Base-by-base conservation (phyloP, 78 protist species). In the Dictyostelium purpureum region DNA sequence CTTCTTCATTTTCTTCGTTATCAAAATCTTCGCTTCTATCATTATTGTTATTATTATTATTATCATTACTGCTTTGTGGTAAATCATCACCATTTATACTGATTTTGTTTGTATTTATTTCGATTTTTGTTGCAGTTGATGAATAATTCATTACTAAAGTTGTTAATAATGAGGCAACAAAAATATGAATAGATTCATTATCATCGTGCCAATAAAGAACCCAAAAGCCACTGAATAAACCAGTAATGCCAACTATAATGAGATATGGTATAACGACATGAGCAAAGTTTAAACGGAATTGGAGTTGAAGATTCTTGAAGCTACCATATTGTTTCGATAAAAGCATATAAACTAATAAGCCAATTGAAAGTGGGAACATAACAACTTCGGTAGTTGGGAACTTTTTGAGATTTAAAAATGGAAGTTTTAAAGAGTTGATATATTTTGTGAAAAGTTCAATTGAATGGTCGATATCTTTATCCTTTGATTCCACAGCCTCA, bases 161-260 rank as follows among this genome's bases (percentile, higher is more conserved):
- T 19, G 83, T 9, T 6, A 83, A 56, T 2, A 83, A 63, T 16
- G 77, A 59, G 26, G 91, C 91, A 1, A 83, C 81, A 56, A 71
- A 83, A 28, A 83, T 77, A 33, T 83, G 91, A 83, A 83, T 83
- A 9, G 91, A 83, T 59, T 83, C 91, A 43, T 83, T 83, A 9
- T 70, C 70, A 33, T 83, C 91, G 24, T 83, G 79, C 91, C 91
- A 83, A 73, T 83, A 83, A 5, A 83, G 31, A 28, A 83, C 91
- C 91, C 91, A 83, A 37, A 83, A 83, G 1, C 91, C 91, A 43
- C 73, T 54, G 21, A 83, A 83, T 54, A 83, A 43, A 28, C 80
- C 91, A 26, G 91, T 73, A 5, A 83, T 56, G 40, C 91, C 91
- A 73, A 75, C 42, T 26, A 83, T 83, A 7, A 83, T 56, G 5